Evolutionary conservation across 257 asterid genomes (phyloP), one percentile per base, ranked within the genome.

Genomic region (Nicotiana noctiflora): DNA sequence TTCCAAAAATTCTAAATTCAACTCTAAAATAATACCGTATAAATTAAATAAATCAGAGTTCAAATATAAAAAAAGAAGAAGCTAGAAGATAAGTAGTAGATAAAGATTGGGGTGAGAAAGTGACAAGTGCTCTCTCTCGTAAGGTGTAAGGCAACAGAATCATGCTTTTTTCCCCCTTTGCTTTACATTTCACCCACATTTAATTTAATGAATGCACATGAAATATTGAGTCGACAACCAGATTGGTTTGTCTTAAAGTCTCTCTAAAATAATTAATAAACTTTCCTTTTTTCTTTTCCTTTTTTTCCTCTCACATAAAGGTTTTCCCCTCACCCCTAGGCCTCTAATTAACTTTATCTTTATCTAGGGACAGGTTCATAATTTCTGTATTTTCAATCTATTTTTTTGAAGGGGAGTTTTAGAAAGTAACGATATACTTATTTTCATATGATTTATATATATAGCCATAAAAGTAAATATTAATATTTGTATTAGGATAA

Each of bases 161-260:
- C 17, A 46, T 76, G 60, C n/a, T 32, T 61, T 11, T 66, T 19
- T 51, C 4, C 4, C 67, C 4, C 17, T 64, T 49, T 64, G 61
- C 78, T 74, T 74, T 74, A 23, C 8, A 23, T 23, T 56, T 56
- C 11, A 56, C 62, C 62, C 62, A 56, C 62, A 56, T 56, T 3
- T 74, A 21, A 74, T 74, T 74, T 23, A 74, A 79, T 79, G 80
- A 82, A 75, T 75, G 82, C 83, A 75, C 83, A 82, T 79, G 85
- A 68, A 34, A 34, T 55, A 74, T 77, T 79, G 82, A 80, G 79
- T 83, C 23, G 81, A 79, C 81, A 21, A 79, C 81, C 29, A 18
- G 59, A 29, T 70, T 75, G 81, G 40, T 75, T 80, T 80, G 86
- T 53, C 81, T 81, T 79, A 83, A 83, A 83, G 82, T 76, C 79